A percentile compares a stretch with the other conserved stretches of the same genome.
These are phyloP conservation scores for Moniliophthora roreri DNA, from an alignment of 1,284 basidiomycete genomes.

Conservation along the genomic window DNA sequence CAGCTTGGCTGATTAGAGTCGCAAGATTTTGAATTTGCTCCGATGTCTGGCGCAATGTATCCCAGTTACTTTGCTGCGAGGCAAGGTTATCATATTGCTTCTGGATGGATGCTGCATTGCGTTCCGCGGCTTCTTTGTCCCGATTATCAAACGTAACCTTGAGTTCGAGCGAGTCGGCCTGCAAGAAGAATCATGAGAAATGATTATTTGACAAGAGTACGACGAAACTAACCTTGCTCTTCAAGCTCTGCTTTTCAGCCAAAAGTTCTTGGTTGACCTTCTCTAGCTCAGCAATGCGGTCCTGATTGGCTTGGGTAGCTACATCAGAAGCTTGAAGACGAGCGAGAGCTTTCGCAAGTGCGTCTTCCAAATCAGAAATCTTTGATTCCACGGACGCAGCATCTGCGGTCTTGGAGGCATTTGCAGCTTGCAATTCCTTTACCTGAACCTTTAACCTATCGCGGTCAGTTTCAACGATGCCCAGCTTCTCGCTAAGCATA, in stretches of 20 bases:
- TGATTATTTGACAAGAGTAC: constrained; percentile 1
- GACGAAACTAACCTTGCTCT: constrained; percentile 51
- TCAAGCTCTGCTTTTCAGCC: constrained; percentile 54
- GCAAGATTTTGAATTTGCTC: constrained; percentile 71
- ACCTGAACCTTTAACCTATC: constrained; percentile 54
- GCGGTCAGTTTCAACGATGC: constrained; percentile 60
- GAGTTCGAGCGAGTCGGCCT: constrained; percentile 64
- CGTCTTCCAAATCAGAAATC: constrained; percentile 65
- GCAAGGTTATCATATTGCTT: constrained; percentile 58
- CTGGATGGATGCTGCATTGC: constrained; percentile 51
- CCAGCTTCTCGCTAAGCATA: constrained; percentile 58
- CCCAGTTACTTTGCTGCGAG: constrained; percentile 69
- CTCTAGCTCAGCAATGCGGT: constrained; percentile 62
- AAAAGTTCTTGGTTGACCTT: constrained; percentile 50
- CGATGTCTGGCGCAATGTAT: constrained; percentile 61
- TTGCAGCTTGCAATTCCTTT: constrained; percentile 51
- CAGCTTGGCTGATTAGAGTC: constrained; percentile 57
- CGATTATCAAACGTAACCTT: constrained; percentile 51
- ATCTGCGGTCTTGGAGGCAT: constrained; percentile 45
- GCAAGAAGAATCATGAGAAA: constrained; percentile 10
- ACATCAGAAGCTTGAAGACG: constrained; percentile 72
- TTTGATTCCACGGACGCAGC: constrained; percentile 48
- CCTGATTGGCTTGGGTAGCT: constrained; percentile 54
- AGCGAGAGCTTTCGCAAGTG: constrained; percentile 65
- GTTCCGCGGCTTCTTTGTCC: constrained; percentile 59